Evolutionary conservation across 441 rosid species (phyloP).

Genomic region (Corymbia calophylla): DNA sequence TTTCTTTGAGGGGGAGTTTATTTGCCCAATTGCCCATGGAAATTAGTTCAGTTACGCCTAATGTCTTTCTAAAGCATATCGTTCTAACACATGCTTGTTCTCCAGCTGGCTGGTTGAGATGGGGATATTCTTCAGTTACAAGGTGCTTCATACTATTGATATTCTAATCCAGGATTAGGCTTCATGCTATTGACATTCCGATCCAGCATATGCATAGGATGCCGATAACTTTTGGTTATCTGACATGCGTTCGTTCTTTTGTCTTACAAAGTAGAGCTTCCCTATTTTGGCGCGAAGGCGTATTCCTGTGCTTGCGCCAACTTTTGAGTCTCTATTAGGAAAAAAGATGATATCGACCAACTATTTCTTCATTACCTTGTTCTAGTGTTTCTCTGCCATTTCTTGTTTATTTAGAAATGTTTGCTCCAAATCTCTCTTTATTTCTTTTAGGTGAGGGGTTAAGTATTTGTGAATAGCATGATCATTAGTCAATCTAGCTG

Average conservation of each 20-base stretch:
- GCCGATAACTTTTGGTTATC: not conserved
- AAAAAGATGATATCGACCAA: not conserved
- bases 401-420: not conserved
- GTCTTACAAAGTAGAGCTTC: not conserved
- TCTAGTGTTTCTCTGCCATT: not conserved
- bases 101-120: conserved; percentile 4
- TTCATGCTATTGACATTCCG: not conserved
- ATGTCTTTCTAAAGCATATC: not conserved
- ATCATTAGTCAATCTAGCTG: not conserved
- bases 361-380: not conserved
- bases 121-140: not conserved
- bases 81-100: not conserved
- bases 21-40: not conserved
- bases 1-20: not conserved
- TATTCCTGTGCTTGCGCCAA: not conserved
- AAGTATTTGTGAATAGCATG: not conserved
- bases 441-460: not conserved
- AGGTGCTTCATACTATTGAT: not conserved
- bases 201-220: not conserved
- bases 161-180: not conserved
- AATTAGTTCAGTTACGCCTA: not conserved
- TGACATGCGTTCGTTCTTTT: not conserved
- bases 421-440: not conserved
- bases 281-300: not conserved
- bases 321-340: not conserved